Percentiles rank a stretch among this genome's conserved stretches.
Evolutionary conservation across 2,329 filamentous ascomycete genomes (phyloP).

Genomic region (Chrysoporthe austroafricana): DNA sequence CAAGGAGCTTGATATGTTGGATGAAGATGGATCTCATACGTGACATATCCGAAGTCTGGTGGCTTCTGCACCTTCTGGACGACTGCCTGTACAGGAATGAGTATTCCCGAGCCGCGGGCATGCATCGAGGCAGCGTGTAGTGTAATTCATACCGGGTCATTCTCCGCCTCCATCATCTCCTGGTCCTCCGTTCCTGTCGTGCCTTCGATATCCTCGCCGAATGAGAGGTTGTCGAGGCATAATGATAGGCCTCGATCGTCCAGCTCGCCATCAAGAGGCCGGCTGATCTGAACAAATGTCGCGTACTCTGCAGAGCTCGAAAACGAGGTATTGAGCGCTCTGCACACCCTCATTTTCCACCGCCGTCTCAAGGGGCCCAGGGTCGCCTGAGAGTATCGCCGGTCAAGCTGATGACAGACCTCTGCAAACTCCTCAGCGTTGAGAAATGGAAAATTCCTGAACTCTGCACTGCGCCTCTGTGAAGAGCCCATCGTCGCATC

Average conservation of each 20-base stretch:
- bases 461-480: conserved; percentile 38
- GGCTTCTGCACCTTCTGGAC: conserved; percentile 39
- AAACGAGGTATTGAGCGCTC: conserved; percentile 52
- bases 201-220: conserved; percentile 35
- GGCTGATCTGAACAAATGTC: conserved; percentile 61
- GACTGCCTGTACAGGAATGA: conserved; percentile 42
- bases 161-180: conserved; percentile 55
- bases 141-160: conserved; percentile 52
- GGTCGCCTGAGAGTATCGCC: conserved; percentile 60
- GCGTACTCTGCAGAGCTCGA: conserved; percentile 47
- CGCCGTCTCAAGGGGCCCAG: conserved; percentile 57
- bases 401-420: conserved; percentile 65
- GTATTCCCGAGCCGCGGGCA: background rate
- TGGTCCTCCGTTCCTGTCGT: conserved; percentile 41
- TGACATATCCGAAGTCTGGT: conserved; percentile 53
- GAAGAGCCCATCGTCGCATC: conserved; percentile 9
- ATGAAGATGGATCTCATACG: conserved; percentile 77
- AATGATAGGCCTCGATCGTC: conserved; percentile 52
- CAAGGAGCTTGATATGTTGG: conserved; percentile 76
- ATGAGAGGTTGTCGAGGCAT: conserved; percentile 50
- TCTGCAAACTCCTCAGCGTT: conserved; percentile 65
- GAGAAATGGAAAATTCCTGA: conserved; percentile 64
- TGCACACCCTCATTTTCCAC: conserved; percentile 60
- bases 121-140: background rate
- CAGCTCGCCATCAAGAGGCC: conserved; percentile 50